These are phyloP conservation scores for Miscanthus lutarioriparius DNA, from an alignment of 176 grass and related monocot species.

Conservation along the genomic window DNA sequence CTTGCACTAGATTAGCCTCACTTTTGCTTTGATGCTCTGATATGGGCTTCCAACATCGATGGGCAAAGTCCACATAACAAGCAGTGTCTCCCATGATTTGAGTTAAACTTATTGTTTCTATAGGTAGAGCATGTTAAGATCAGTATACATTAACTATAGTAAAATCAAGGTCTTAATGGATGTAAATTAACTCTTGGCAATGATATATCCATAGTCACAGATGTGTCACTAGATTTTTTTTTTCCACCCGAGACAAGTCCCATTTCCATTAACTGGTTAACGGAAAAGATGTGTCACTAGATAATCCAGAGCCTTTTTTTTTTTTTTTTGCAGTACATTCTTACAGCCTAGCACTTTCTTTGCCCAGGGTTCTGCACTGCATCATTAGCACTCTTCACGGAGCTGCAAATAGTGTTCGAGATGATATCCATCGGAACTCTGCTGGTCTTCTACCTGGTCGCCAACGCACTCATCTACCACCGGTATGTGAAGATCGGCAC, in stretches of 20 bases:
- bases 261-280: too few relatives aligned
- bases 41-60: constrained; percentile 5
- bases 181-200: neutral
- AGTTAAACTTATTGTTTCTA: neutral
- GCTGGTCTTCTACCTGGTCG: constrained; percentile 91
- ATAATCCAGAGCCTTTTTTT: neutral
- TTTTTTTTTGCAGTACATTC: neutral
- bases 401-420: constrained; percentile 82
- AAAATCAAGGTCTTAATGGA: neutral
- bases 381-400: constrained; percentile 75
- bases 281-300: neutral
- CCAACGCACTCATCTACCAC: constrained; percentile 84
- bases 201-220: neutral
- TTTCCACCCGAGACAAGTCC: too few relatives aligned
- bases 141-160: neutral
- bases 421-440: constrained; percentile 93
- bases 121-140: constrained; percentile 20
- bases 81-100: neutral
- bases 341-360: neutral
- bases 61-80: constrained; percentile 8
- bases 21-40: neutral
- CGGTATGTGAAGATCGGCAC: constrained; percentile 59
- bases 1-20: neutral
- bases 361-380: constrained; percentile 76
- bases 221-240: neutral